A percentile compares a stretch with the other conserved stretches of the same genome.
Conservation (phyloP, 352 stramenopile genomes). For the Elongisporangium undulatum region DNA sequence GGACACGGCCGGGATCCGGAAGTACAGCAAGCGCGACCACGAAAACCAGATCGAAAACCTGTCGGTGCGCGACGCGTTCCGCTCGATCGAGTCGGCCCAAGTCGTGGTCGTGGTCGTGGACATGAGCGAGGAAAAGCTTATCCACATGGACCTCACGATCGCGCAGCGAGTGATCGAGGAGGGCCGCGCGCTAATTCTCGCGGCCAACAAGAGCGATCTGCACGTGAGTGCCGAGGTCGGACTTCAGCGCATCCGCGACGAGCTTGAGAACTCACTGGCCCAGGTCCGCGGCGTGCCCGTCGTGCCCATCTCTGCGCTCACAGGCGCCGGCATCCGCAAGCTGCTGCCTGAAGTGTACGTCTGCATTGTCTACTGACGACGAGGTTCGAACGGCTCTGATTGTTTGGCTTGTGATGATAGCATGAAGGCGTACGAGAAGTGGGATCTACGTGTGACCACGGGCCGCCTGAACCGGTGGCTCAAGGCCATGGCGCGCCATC, state of each 20-base stretch:
- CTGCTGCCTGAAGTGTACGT: slow-evolving; percentile 69
- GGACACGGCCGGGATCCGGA: slow-evolving; percentile 77
- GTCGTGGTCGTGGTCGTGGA: slow-evolving; percentile 81
- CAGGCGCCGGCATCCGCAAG: slow-evolving; percentile 72
- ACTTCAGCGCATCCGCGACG: slow-evolving; percentile 61
- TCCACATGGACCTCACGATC: slow-evolving; percentile 86
- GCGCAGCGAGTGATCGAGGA: slow-evolving; percentile 78
- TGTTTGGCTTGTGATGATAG: slow-evolving; percentile 9
- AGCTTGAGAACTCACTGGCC: slow-evolving; percentile 65
- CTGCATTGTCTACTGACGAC: not conserved
- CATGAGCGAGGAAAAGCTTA: slow-evolving; percentile 78
- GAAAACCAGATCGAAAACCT: slow-evolving; percentile 84
- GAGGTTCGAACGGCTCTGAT: not conserved
- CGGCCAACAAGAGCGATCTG: slow-evolving; percentile 78
- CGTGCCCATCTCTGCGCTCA: slow-evolving; percentile 74
- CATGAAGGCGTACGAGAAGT: slow-evolving; percentile 78
- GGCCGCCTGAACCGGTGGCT: slow-evolving; percentile 79
- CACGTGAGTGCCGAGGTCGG: slow-evolving; percentile 45
- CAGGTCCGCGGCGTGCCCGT: slow-evolving; percentile 76
- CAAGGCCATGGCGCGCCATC: slow-evolving; percentile 78
- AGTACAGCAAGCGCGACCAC: slow-evolving; percentile 82
- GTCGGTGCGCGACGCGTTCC: slow-evolving; percentile 77
- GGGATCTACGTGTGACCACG: slow-evolving; percentile 75
- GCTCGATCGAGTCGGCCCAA: slow-evolving; percentile 74
- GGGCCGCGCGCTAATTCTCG: slow-evolving; percentile 66